Percentiles rank a stretch among this genome's conserved stretches.
Evolutionary conservation across 1,284 basidiomycete species (phyloP).

Genomic region (Mixia osmundae): DNA sequence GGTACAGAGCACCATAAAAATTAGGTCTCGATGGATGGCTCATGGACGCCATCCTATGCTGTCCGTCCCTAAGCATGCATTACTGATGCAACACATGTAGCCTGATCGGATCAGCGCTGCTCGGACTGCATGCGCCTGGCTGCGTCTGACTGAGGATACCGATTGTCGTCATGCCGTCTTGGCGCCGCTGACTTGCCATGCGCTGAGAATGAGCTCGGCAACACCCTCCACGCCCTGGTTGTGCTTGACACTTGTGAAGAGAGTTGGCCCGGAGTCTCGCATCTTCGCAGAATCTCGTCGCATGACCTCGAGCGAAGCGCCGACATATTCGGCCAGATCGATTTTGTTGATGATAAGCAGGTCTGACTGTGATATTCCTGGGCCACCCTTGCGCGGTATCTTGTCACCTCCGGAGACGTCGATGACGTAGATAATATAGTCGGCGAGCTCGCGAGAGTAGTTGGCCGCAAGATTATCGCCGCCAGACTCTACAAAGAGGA

Average conservation of each 20-base stretch:
- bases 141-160: no score
- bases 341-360: conserved; percentile 88
- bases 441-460: conserved; percentile 83
- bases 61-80: no score
- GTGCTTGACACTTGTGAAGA: conserved; percentile 71
- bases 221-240: conserved; percentile 61
- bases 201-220: conserved; percentile 55
- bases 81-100: no score
- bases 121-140: no score
- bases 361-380: conserved; percentile 83
- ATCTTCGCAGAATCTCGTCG: conserved; percentile 73
- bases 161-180: neutral
- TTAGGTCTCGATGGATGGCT: no score
- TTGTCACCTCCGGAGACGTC: conserved; percentile 74
- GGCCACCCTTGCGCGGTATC: conserved; percentile 91
- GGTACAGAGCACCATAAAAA: no score
- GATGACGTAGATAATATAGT: conserved; percentile 91
- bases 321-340: conserved; percentile 77
- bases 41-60: no score
- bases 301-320: conserved; percentile 87
- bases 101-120: no score
- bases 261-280: conserved; percentile 78
- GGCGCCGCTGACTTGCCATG: conserved; percentile 36
- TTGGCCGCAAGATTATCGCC: conserved; percentile 92
- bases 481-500: conserved; percentile 81